phyloP scores from a whole-genome alignment of 441 rosid genomes.

The Croton laevigatus region DNA sequence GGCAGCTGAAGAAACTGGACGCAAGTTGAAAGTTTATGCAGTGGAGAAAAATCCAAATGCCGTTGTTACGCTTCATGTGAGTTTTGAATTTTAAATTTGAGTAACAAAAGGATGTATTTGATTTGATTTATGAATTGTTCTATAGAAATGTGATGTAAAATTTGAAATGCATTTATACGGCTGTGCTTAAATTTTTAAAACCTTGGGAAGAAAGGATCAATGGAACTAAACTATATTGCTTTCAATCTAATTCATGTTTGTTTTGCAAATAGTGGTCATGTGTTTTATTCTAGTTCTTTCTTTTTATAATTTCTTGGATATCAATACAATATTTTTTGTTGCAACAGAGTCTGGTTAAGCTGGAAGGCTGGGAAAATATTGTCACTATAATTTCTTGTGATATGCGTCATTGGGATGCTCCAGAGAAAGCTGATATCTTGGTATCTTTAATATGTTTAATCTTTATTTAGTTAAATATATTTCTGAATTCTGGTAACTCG shows the following conservation, averaged over 20 bases:
- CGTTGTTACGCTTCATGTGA: slow-evolving; percentile 95
- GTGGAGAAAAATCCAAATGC: slow-evolving; percentile 99
- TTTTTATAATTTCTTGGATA: slow-evolving; percentile 12
- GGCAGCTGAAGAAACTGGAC: slow-evolving; percentile 98
- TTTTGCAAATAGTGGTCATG: neutral
- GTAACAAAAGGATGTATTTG: slow-evolving; percentile 1
- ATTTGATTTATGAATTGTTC: slow-evolving; percentile 10
- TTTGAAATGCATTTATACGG: neutral
- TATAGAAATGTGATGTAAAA: neutral
- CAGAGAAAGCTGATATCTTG: slow-evolving; percentile 95
- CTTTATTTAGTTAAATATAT: slow-evolving; percentile 4
- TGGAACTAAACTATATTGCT: neutral
- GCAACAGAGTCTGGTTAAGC: slow-evolving; percentile 79
- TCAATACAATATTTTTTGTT: slow-evolving; percentile 22
- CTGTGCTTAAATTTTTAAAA: neutral
- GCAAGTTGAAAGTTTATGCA: slow-evolving; percentile 82
- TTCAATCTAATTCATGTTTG: slow-evolving; percentile 1
- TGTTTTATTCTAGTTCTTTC: slow-evolving; percentile 1
- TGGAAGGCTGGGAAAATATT: slow-evolving; percentile 86
- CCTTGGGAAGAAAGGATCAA: slow-evolving; percentile 2
- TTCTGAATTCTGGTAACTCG: slow-evolving; percentile 11
- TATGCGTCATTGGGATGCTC: slow-evolving; percentile 88
- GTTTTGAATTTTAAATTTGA: slow-evolving; percentile 28
- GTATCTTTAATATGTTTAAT: slow-evolving; percentile 32
- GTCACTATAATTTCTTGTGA: slow-evolving; percentile 93